Percentiles rank a stretch among this genome's conserved stretches.
Evolutionary conservation across 441 rosid genomes (phyloP).

Genomic region (Codiaeum variegatum): DNA sequence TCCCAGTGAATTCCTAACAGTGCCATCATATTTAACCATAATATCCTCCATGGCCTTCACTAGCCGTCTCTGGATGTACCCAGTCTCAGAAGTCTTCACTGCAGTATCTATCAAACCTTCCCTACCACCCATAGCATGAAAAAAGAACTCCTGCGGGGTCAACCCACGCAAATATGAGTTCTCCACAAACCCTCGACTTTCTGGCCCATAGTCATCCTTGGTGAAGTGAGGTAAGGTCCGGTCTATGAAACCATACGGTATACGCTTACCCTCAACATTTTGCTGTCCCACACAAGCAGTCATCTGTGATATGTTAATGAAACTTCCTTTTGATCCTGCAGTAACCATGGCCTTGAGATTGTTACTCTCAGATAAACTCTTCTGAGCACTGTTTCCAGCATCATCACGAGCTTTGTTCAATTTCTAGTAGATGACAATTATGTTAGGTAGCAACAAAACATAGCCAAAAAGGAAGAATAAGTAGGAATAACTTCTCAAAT

Average conservation of each 20-base stretch:
- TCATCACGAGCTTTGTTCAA: conserved; percentile 98
- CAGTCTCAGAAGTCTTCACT: conserved; percentile 98
- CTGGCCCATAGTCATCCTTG: conserved; percentile 94
- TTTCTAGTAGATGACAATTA: conserved; percentile 41
- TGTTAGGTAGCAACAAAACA: neutral
- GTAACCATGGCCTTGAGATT: conserved; percentile 99
- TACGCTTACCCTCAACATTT: conserved; percentile 98
- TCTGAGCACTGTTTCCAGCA: conserved; percentile 98
- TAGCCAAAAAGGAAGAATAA: neutral
- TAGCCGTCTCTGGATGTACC: conserved; percentile 95
- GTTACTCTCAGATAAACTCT: conserved; percentile 93
- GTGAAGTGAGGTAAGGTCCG: conserved; percentile 96
- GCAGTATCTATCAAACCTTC: conserved; percentile 99
- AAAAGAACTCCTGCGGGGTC: conserved; percentile 99
- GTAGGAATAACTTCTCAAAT: conserved; percentile 5
- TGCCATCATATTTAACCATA: conserved; percentile 98
- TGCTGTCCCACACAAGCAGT: conserved; percentile 99
- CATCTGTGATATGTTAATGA: conserved; percentile 97
- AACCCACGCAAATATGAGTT: conserved; percentile 94
- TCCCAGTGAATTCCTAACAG: conserved; percentile 94
- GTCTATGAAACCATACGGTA: conserved; percentile 86
- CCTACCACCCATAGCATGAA: conserved; percentile 99
- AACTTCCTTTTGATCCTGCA: conserved; percentile 99
- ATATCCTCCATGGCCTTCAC: conserved; percentile 99
- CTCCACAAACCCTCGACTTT: conserved; percentile 99